phyloP scores from a whole-genome alignment of 768 basidiomycete species.

The Cystofilobasidium macerans region DNA sequence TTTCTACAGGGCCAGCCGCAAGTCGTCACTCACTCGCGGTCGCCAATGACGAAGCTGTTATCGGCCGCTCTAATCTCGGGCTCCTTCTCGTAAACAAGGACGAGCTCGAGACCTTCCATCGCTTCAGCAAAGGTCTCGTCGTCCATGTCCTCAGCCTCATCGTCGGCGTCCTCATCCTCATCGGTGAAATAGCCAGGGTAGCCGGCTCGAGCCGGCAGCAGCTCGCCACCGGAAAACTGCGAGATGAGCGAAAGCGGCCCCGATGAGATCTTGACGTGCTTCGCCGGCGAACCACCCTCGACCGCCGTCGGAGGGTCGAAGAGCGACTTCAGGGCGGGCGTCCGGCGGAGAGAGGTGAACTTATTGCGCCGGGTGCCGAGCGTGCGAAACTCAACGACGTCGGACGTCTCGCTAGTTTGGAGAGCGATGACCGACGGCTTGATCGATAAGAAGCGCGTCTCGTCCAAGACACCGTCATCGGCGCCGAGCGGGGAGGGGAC shows the following conservation, averaged over 20 bases:
- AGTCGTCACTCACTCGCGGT: too few species aligned
- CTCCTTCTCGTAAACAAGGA: slow-evolving; percentile 22
- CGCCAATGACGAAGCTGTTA: too few species aligned
- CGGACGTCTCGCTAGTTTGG: background rate
- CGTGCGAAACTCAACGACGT: background rate
- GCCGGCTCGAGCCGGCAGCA: background rate
- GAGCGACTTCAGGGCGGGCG: slow-evolving; percentile 3
- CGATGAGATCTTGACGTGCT: slow-evolving; percentile 2
- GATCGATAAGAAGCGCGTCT: background rate
- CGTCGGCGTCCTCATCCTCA: slow-evolving; percentile 4
- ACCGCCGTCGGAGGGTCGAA: background rate
- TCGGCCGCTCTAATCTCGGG: background rate
- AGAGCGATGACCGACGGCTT: background rate
- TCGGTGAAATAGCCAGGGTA: background rate
- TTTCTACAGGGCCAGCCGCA: too few species aligned
- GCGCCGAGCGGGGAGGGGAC: background rate
- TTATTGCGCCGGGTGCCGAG: background rate
- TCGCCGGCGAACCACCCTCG: background rate
- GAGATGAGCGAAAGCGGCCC: slow-evolving; percentile 10
- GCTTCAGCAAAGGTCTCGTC: slow-evolving; percentile 3
- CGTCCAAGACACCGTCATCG: background rate
- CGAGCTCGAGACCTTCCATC: slow-evolving; percentile 18
- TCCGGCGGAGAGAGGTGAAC: background rate
- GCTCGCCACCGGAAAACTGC: background rate
- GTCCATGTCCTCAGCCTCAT: background rate